Base-by-base conservation (phyloP, 495 filamentous ascomycete species). In the Ramalina intermedia region DNA sequence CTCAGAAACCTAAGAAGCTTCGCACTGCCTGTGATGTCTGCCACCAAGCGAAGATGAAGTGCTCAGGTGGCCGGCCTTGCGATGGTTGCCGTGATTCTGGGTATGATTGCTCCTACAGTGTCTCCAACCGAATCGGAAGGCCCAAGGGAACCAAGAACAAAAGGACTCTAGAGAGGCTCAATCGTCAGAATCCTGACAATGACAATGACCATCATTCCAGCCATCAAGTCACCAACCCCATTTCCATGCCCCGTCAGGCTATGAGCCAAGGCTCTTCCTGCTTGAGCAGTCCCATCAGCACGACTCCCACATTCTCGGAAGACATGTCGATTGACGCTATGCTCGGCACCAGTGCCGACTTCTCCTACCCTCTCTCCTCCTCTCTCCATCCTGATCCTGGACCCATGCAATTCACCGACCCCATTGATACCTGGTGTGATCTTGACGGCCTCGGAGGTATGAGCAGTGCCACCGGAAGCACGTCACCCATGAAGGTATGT, bases 111-210 rank as follows among this genome's bases (percentile, higher is more conserved):
- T 47, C 33, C 17, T 62, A 58, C 43, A 60, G 58, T 41, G 46
- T 57, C 27, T 60, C 59, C 13, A 58, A 58, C 24, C 49, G 58
- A 13, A 51, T 50, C 13, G 59, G 59, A 24, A 48, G 59, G 23
- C 59, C 59, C 6, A 60, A 58, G 26, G 59, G 59, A 3, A 53
- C 51, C n/a, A 62, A 60, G 41, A 62, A 62, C 23, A 58, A 55
- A 41, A 33, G 53, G n/a, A 55, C 53, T 9, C 20, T 52, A 7
- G 53, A 55, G 23, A 44, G 50, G 35, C 41, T 52, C 43, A 55
- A 37, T 21, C 49, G 45, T 20, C 37, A 53, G 18, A 43, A 52
- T 36, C 26, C 24, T 16, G 38, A 51, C 21, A 36, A 24, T 37
- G 26, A 55, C 21, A 44, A 47, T 17, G 44, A 47, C 7, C 24